phyloP scores from a whole-genome alignment of 352 stramenopile genomes.

The Thraustotheca clavata region DNA sequence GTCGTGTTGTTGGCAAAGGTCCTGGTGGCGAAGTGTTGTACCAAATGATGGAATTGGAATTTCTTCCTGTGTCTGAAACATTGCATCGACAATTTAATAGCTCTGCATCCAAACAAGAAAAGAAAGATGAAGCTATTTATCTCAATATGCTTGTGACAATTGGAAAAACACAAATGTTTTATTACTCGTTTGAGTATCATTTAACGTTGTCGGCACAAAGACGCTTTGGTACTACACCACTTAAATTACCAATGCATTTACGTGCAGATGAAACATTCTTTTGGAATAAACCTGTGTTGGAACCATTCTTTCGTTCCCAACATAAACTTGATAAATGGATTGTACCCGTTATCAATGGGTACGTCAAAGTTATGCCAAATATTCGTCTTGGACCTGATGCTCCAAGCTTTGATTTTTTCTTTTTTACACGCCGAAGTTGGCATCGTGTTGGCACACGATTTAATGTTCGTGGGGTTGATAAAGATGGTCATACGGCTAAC shows the following conservation, averaged over 20 bases:
- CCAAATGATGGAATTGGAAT: conserved; percentile 38
- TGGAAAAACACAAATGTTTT: conserved; percentile 44
- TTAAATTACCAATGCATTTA: conserved; percentile 37
- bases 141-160: conserved; percentile 45
- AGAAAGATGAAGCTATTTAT: conserved; percentile 47
- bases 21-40: conserved; percentile 54
- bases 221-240: conserved; percentile 19
- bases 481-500: conserved; percentile 84
- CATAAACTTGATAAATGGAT: conserved; percentile 50
- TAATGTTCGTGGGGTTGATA: conserved; percentile 87
- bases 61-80: conserved; percentile 42
- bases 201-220: conserved; percentile 52
- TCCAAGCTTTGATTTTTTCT: conserved; percentile 41
- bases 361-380: conserved; percentile 62
- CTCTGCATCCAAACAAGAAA: conserved; percentile 43
- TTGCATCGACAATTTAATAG: conserved; percentile 43
- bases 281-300: conserved; percentile 83
- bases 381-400: conserved; percentile 14
- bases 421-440: conserved; percentile 62
- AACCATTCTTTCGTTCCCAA: conserved; percentile 34
- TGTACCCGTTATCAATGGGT: conserved; percentile 54
- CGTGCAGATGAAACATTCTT: conserved; percentile 86
- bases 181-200: conserved; percentile 63
- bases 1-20: conserved; percentile 45
- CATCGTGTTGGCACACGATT: conserved; percentile 87